phyloP scores from a whole-genome alignment of 1,139 yeast genomes.

The Lodderomyces pseudojiufengensis region DNA sequence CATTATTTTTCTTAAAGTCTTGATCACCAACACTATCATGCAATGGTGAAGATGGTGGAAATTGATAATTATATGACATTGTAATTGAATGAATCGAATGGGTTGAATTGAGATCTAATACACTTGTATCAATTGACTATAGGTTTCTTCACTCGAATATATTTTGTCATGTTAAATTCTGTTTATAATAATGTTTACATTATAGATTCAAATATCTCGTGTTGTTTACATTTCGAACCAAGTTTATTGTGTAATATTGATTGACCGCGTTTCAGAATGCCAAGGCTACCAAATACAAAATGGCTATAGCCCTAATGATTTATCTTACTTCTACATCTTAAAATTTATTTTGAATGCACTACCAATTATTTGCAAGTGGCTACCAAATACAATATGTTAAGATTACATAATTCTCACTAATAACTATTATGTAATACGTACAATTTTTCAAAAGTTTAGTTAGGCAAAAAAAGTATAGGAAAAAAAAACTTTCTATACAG shows the following conservation, averaged over 20 bases:
- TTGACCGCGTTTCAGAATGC: neutral
- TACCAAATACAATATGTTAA: constrained; percentile 8
- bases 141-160: too few species aligned
- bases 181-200: neutral
- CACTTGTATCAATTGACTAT: too few species aligned
- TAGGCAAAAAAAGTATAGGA: neutral
- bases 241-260: neutral
- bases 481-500: constrained; percentile 14
- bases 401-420: constrained; percentile 9
- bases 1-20: constrained; percentile 12
- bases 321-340: too few species aligned
- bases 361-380: too few species aligned
- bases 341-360: too few species aligned
- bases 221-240: constrained; percentile 5
- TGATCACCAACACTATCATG: constrained; percentile 23
- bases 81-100: neutral
- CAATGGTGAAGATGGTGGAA: constrained; percentile 67
- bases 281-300: neutral
- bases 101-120: too few species aligned
- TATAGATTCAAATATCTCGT: constrained; percentile 4
- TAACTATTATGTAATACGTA: constrained; percentile 1
- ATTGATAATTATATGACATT: constrained; percentile 19
- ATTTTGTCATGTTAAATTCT: too few species aligned
- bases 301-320: constrained; percentile 5
- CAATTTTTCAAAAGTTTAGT: neutral